Base-by-base conservation (phyloP, 139 green algal species). In the Tetratostichococcus sp. region DNA sequence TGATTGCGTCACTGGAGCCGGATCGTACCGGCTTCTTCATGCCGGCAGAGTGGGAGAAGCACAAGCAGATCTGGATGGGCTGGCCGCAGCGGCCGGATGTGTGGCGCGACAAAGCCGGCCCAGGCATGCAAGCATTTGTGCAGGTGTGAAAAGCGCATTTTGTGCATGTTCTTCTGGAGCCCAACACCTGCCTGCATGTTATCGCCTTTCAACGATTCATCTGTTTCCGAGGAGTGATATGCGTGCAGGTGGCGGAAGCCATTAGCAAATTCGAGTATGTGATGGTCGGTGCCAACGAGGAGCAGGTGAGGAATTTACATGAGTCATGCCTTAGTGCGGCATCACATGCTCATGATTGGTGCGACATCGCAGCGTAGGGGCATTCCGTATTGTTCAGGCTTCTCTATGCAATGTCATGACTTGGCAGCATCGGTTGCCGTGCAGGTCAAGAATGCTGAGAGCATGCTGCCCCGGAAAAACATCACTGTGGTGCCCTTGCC, bases 81-180 rank as follows among this genome's bases (percentile, higher is more conserved):
- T 86, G 81, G 75, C 81, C 83, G 22, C 34, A 85, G 62, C 73
- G 84, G 1, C 75, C 74, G 1, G 86, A 91, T 73, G 84, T 87
- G 43, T 91, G 85, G 86, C 69, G 78, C 1, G 28, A 85, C 14
- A 42, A 74, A 32, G 85, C 73, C 5, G 31, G 21, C 39, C 78
- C 43, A 5, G 86, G 76, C 0, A 79, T 91, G 70, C 21, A 57
- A 2, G 86, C 85, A 0, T 89, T 88, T 77, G 86, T 43, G n/a
- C 82, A 83, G 72, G 68, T 84, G 8, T 50, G 39, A 11, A 6
- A 50, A 6, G 39, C 39, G 11, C 39, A 11, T 50, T 6, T 6
- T 50, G 8, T 50, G 39, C 11, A n/a, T n/a, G n/a, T n/a, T n/a
- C n/a, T n/a, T n/a, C n/a, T n/a, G n/a, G n/a, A n/a, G n/a, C n/a